Conservation (phyloP, 208 protist genomes). For the Wallacemonas sp. region DNA sequence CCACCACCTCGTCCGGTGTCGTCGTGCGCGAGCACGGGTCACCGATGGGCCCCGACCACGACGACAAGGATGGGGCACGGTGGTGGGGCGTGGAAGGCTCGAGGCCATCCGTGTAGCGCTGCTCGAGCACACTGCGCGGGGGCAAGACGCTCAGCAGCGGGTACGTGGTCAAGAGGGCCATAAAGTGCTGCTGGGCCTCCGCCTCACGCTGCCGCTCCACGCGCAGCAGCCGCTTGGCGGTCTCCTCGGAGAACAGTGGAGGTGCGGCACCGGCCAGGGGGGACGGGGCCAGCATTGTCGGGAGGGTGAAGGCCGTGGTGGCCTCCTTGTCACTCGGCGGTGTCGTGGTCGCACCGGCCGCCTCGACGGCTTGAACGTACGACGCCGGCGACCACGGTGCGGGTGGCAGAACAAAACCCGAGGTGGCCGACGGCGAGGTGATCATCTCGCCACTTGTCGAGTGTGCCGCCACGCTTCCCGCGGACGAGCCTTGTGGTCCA, state of each 20-base stretch:
- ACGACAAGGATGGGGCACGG: too few relatives aligned
- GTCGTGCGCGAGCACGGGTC: too few relatives aligned
- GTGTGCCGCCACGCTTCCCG: too few relatives aligned
- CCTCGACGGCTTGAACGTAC: not conserved
- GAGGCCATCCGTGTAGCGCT: slow-evolving; percentile 26
- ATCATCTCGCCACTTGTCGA: too few relatives aligned
- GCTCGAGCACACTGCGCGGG: slow-evolving; percentile 29
- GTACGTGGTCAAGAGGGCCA: slow-evolving; percentile 15
- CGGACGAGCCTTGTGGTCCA: not conserved
- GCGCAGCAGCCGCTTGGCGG: not conserved
- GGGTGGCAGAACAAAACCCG: slow-evolving; percentile 4
- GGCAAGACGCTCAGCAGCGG: slow-evolving; percentile 35
- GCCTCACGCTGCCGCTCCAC: slow-evolving; percentile 25
- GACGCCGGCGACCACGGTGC: slow-evolving; percentile 12
- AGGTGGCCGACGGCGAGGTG: not conserved
- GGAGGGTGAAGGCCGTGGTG: too few relatives aligned
- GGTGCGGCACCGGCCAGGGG: too few relatives aligned
- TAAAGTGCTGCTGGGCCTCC: slow-evolving; percentile 27
- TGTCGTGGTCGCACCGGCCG: not conserved
- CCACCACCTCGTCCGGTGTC: not conserved
- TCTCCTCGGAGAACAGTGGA: too few relatives aligned
- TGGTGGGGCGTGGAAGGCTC: not conserved
- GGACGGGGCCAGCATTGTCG: too few relatives aligned
- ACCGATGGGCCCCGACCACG: too few relatives aligned
- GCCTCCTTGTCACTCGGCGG: not conserved